Evolutionary conservation across 169 alveolate genomes (phyloP), one percentile per base, ranked within the genome.

Genomic region (Fabrea salina): DNA sequence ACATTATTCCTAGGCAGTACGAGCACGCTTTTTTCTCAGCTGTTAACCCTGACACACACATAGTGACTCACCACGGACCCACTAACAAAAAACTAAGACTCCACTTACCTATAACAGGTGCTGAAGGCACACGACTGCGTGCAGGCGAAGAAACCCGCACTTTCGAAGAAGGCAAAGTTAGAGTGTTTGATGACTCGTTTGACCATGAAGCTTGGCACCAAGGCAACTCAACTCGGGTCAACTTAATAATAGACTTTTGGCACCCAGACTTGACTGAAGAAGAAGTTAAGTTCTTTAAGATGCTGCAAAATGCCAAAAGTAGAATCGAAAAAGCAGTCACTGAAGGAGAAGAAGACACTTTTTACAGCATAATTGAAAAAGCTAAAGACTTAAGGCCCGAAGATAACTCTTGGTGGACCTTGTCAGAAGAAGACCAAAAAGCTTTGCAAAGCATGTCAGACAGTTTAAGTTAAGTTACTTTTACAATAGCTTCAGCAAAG

Each of bases 251-350:
- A 4, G 95, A 89, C 41, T 84, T 89, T 57, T 89, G 95, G 95
- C 95, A 89, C 59, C 95, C 92, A 16, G 92, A 89, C 13, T 66
- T 89, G 4, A 35, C 88, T 5, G 86, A 85, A 71, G 87, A 84
- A 33, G 95, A 89, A 72, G 92, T 89, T 4, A 85, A 85, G 43
- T 86, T 89, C 82, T 77, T 89, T 32, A 47, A 78, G 16, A 51
- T 79, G 74, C 27, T 89, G 1, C 75, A 79, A 50, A 89, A 86
- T 39, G 32, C 83, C 27, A 85, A 75, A 59, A 61, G 86, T 22
- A 86, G 84, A 71, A 89, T 89, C 4, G 93, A 84, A 67, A 40
- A n/a, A 70, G 57, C 59, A 97, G 95, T 99, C 92, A 95, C 93
- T 96, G 97, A 68, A 13, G 40, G 80, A 8, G 68, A 68, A 19